Base-by-base conservation (phyloP, 1,284 basidiomycete genomes). In the Moniliella sp. region DNA sequence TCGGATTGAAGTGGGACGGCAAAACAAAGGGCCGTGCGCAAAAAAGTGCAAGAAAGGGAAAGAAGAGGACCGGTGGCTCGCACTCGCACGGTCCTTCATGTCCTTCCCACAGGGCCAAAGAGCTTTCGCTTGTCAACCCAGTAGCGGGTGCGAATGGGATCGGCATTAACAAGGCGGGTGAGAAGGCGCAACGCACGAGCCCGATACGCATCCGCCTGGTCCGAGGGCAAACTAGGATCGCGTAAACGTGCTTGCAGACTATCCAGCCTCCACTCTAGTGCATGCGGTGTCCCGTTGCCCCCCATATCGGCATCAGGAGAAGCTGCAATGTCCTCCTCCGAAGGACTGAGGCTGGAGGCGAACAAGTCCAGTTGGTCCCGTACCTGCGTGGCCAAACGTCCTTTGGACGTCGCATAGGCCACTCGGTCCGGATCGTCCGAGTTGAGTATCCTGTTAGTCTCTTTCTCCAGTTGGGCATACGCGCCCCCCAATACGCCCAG, bases 401-500 rank as follows among this genome's bases (percentile, higher is more conserved):
- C 15, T 13, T 13, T 25, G 2, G 19, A n/a, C 9, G 25, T 19
- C 27, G 39, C 4, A 43, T n/a, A n/a, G n/a, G n/a, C n/a, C n/a
- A n/a, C n/a, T n/a, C n/a, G n/a, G n/a, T n/a, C n/a, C n/a, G n/a
- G n/a, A n/a, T n/a, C n/a, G n/a, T n/a, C n/a, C n/a, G n/a, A n/a
- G n/a, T n/a, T n/a, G n/a, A n/a, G n/a, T n/a, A n/a, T n/a, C n/a
- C n/a, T n/a, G n/a, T n/a, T n/a, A n/a, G n/a, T n/a, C n/a, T n/a
- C 16, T n/a, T 13, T 9, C 9, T 8, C n/a, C 16, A 18, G 21
- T 7, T 8, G 21, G 14, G 9, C 4, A 11, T 18, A 18, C 5
- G 25, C 18, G 47, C 54, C 7, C 54, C 42, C 7, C 57, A 39
- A 32, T 57, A 57, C 16, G 42, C 48, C 56, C 56, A 58, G 0